Base-by-base conservation (phyloP, 495 filamentous ascomycete species). In the Halenospora varia region DNA sequence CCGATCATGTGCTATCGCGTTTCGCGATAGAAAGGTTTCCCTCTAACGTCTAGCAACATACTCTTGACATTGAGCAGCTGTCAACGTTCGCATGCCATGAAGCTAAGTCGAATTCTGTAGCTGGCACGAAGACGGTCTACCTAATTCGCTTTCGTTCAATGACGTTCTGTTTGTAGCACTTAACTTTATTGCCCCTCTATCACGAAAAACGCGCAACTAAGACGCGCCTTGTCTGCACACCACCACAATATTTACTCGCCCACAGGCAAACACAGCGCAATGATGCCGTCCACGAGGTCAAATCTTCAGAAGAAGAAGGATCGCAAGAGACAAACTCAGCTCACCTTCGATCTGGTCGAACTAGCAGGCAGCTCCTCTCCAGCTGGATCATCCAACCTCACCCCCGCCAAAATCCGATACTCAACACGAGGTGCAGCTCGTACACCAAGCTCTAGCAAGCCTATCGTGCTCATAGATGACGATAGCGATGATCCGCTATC, bases 261-360 rank as follows among this genome's bases (percentile, higher is more conserved):
- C n/a, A n/a, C n/a, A n/a, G n/a, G n/a, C n/a, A n/a, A 17, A 8
- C 24, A 54, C 15, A 45, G 8, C 9, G 39, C 40, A 9, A 45
- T 54, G 19, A 65, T 65, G 59, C 42, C 59, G 29, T 52, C n/a
- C n/a, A n/a, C n/a, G n/a, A n/a, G n/a, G n/a, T n/a, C 59, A 10
- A 65, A 62, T 40, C 35, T 57, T 2, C 44, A 59, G 23, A 59
- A 56, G 18, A 56, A 54, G 29, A 25, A 47, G 0, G 47, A 55
- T 2, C 56, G 55, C 17, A 62, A 62, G 35, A 42, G 42, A 25
- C 63, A 66, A 40, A 66, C 60, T 22, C 56, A 51, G 10, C 26
- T 66, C 19, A 61, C 53, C 1, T 63, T 66, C 24, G 53, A 59
- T 29, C 44, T 56, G 2, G 20, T 61, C 9, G 48, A 60, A 51